Evolutionary conservation across 2,329 filamentous ascomycete species (phyloP), one percentile per base, ranked within the genome.

Genomic region (Clonostachys rosea): DNA sequence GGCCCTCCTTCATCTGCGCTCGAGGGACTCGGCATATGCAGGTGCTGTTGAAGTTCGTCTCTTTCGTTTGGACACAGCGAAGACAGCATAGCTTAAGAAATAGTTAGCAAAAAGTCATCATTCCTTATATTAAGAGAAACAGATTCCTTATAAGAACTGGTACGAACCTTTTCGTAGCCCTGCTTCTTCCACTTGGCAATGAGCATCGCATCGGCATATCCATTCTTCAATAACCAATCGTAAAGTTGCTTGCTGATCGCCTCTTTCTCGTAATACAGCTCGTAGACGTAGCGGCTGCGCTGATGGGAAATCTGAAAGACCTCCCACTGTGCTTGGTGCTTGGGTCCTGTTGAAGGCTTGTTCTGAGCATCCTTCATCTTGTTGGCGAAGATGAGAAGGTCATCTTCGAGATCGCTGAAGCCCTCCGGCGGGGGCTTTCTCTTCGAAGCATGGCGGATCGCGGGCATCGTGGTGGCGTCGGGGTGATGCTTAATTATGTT

Each of bases 121-220:
- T 49, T 7, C 42, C 17, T 11, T 30, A 10, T 43, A 50, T 14
- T n/a, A 24, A 42, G 14, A 4, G n/a, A n/a, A 16, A 13, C 30
- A 17, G 16, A 16, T 16, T 16, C 14, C 35, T 34, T 9, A 24
- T 9, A 48, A 34, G 24, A 30, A 4, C 9, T 30, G 24, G 24
- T 30, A 65, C 76, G 45, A 66, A 89, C 89, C 84, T 97, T 96
- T 69, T 99, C 94, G 61, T 99, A 99, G 14, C 94, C 94, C 61
- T 95, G 88, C 74, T 99, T 99, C 82, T 99, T 99, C 94, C 94
- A 99, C 73, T 99, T 99, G 13, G 94, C 94, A 62, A 99, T 97
- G 62, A 99, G 73, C 74, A 91, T 94, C 42, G 89, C 83, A 69
- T 99, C 94, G 6, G 91, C 94, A 65, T 99, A 97, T 44, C 86